Evolutionary conservation across 176 grass and related monocot species (phyloP).

Genomic region (Aegilops sharonensis): DNA sequence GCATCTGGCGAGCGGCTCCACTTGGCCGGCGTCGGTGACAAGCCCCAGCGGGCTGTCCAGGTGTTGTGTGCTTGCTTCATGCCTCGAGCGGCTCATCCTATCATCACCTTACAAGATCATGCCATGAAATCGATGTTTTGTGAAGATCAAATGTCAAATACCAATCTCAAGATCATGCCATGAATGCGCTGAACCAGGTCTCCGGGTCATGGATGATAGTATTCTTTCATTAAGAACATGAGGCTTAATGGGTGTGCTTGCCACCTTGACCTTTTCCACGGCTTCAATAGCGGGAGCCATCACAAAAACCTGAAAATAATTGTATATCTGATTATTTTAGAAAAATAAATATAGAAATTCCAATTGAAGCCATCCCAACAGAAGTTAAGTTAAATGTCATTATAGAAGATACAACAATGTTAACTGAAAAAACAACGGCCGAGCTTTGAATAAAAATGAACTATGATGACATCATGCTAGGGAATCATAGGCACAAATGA

Average conservation of each 20-base stretch:
- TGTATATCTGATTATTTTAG: background rate
- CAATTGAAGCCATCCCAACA: background rate
- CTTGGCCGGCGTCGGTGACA: too few relatives aligned
- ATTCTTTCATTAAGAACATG: constrained; percentile 85
- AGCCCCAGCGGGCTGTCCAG: too few relatives aligned
- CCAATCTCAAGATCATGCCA: constrained; percentile 99
- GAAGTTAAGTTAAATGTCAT: background rate
- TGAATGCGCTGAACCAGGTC: constrained; percentile 87
- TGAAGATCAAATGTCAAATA: constrained; percentile 33
- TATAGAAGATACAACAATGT: background rate
- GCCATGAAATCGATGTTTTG: background rate
- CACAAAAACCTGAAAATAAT: constrained; percentile 31
- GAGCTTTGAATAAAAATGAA: background rate
- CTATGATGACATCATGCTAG: background rate
- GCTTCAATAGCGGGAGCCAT: constrained; percentile 75
- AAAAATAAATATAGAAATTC: background rate
- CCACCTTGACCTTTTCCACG: constrained; percentile 36
- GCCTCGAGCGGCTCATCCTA: too few relatives aligned
- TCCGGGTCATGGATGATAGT: constrained; percentile 71
- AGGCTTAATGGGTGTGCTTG: background rate
- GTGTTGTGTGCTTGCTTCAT: too few relatives aligned
- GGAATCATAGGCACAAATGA: background rate
- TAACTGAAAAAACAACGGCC: background rate
- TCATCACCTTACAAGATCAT: too few relatives aligned
- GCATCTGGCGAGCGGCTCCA: too few relatives aligned